phyloP scores from a whole-genome alignment of 257 asterid genomes.

The Solanum okadae region DNA sequence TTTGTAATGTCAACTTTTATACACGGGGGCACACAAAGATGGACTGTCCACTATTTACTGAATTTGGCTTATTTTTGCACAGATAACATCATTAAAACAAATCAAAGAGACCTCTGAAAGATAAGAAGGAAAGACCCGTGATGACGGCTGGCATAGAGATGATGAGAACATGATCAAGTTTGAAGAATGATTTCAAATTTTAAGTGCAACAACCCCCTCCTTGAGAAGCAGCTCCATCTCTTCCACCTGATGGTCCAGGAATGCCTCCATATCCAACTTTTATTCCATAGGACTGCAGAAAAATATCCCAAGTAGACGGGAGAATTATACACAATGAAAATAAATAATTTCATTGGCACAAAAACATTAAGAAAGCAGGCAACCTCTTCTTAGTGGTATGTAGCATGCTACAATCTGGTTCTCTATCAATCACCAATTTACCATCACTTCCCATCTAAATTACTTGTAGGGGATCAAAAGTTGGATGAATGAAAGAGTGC shows the following conservation, averaged over 20 bases:
- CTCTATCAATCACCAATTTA: neutral
- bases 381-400: neutral
- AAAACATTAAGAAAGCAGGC: neutral
- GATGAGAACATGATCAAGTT: neutral
- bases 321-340: neutral
- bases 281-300: constrained; percentile 74
- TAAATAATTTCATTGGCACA: neutral
- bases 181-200: neutral
- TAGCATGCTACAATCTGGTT: neutral
- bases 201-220: constrained; percentile 73
- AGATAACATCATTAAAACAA: neutral
- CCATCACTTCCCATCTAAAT: neutral
- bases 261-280: constrained; percentile 84
- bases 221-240: constrained; percentile 66
- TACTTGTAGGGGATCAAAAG: neutral
- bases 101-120: neutral
- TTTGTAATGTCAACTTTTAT: neutral
- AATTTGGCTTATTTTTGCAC: neutral
- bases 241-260: constrained; percentile 70
- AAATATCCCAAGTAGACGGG: neutral
- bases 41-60: neutral
- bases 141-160: neutral
- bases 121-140: neutral
- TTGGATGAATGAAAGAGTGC: neutral
- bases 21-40: neutral